Percentiles rank a stretch among this genome's conserved stretches.
Conservation (phyloP, 148 eudicot species). For the Tetragonia tetragonoides region DNA sequence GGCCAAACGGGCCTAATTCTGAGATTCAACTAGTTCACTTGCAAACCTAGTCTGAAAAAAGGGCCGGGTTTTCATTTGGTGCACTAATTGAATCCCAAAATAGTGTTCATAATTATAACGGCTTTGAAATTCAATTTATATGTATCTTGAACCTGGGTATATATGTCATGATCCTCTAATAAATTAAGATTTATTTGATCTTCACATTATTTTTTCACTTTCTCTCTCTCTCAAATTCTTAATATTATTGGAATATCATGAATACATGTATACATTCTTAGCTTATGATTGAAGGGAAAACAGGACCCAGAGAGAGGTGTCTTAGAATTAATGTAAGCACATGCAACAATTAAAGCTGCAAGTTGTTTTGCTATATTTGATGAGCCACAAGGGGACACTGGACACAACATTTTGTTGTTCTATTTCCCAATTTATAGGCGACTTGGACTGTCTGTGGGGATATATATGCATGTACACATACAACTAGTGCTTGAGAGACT, state of each 20-base stretch:
- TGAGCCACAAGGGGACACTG: conserved; percentile 30
- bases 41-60: no score
- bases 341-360: conserved; percentile 26
- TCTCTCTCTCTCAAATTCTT: background rate
- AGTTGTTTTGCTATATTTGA: conserved; percentile 20
- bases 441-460: background rate
- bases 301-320: background rate
- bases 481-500: background rate
- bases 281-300: conserved; percentile 4
- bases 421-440: conserved; percentile 26
- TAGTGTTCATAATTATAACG: no score
- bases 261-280: conserved; percentile 7
- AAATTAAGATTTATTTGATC: background rate
- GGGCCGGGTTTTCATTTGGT: no score
- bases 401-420: conserved; percentile 25
- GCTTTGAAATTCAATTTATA: no score
- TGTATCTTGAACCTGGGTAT: no score
- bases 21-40: no score
- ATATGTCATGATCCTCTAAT: no score
- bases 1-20: no score
- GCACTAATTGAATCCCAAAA: no score
- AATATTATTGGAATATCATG: background rate
- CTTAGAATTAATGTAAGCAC: conserved; percentile 22
- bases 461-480: background rate
- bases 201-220: background rate